These are phyloP conservation scores for Fusarium sp. DNA, from an alignment of 2,329 filamentous ascomycete species.

Conservation along the genomic window DNA sequence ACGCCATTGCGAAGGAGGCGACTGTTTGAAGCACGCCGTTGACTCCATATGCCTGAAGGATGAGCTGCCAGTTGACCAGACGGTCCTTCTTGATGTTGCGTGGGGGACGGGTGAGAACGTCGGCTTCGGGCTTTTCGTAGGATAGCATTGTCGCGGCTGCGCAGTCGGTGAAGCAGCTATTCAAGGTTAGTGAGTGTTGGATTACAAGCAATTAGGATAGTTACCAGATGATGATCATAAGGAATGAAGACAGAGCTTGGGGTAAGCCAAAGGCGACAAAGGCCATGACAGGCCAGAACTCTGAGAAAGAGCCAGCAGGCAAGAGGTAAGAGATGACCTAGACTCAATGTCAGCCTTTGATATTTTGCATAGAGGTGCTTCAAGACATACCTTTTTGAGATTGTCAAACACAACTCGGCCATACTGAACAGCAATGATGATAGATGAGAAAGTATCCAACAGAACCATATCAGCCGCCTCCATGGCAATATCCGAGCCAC, in stretches of 20 bases:
- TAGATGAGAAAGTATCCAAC: conserved; percentile 76
- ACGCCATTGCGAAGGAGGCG: conserved; percentile 70
- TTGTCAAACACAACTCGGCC: conserved; percentile 84
- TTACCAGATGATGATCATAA: conserved; percentile 74
- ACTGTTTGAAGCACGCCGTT: conserved; percentile 72
- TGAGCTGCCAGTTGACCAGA: conserved; percentile 77
- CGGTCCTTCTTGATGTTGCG: conserved; percentile 73
- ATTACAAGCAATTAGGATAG: not conserved
- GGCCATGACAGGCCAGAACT: conserved; percentile 80
- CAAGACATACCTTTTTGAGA: conserved; percentile 67
- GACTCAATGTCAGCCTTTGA: accelerated
- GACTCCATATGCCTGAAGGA: conserved; percentile 77
- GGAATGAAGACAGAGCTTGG: conserved; percentile 76
- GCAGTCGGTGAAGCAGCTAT: conserved; percentile 79
- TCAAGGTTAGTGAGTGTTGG: not conserved
- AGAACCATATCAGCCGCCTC: conserved; percentile 85
- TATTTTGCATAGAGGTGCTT: accelerated
- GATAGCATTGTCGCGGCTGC: conserved; percentile 76
- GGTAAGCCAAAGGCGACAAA: conserved; percentile 78
- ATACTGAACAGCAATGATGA: conserved; percentile 77
- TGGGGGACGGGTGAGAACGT: conserved; percentile 68
- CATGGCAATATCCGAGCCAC: conserved; percentile 84
- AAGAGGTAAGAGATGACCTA: conserved; percentile 66
- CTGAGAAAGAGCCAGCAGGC: conserved; percentile 77
- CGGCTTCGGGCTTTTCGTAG: conserved; percentile 80